These are phyloP conservation scores for Mrakia hoshinonis DNA, from an alignment of 768 basidiomycete species.

Conservation along the genomic window DNA sequence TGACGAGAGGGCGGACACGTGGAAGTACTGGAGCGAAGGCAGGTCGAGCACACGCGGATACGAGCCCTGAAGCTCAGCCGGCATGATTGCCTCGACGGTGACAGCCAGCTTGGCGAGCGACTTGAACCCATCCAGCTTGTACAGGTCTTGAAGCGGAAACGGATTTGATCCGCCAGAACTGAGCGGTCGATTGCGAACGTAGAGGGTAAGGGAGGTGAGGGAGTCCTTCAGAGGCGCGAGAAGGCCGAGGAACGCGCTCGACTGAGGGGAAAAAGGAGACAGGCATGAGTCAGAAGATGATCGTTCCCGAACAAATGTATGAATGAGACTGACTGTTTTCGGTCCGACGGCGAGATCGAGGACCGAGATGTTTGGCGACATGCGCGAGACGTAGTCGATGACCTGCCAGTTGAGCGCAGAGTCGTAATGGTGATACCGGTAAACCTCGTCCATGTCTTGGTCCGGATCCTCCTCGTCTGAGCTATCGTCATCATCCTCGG, in stretches of 20 bases:
- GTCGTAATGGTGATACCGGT: constrained; percentile 1
- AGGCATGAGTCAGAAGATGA: background rate
- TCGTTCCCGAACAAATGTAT: background rate
- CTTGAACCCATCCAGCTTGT: constrained; percentile 14
- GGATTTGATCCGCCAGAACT: background rate
- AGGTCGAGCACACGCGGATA: constrained; percentile 2
- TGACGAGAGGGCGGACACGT: constrained; percentile 6
- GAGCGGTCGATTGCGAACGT: background rate
- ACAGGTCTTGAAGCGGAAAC: background rate
- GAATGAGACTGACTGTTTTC: constrained; percentile 1
- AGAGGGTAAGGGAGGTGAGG: constrained; percentile 1
- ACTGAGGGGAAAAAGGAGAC: background rate
- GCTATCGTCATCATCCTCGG: constrained; percentile 8
- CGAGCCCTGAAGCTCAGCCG: background rate
- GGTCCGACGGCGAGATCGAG: constrained; percentile 10
- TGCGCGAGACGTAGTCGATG: constrained; percentile 1
- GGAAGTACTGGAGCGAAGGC: background rate
- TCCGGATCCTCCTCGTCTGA: constrained; percentile 10
- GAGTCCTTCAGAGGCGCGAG: constrained; percentile 9
- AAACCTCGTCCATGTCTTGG: background rate
- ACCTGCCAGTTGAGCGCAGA: background rate
- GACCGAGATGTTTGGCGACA: background rate
- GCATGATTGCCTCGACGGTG: background rate
- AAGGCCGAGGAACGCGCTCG: background rate
- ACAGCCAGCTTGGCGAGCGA: background rate